Evolutionary conservation across 164 flowering plant species (phyloP), one percentile per base, ranked within the genome.

Genomic region (Santalum album): DNA sequence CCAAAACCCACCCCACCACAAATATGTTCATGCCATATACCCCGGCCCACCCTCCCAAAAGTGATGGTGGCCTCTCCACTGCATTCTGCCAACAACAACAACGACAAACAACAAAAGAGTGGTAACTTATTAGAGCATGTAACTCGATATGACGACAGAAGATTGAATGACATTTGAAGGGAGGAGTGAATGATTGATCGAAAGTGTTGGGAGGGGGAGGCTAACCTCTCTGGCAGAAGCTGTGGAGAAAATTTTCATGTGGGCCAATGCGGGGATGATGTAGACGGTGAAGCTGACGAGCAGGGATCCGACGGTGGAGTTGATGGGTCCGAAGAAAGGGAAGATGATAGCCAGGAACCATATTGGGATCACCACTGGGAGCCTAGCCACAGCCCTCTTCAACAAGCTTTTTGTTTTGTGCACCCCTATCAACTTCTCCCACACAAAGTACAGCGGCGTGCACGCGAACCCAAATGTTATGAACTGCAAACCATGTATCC

Each of bases 281-380:
- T 82, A 82, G 29, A 82, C 88, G 14, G 88, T 82, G 75, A 82
- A 82, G 76, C 88, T 82, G 63, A 82, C 88, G n/a, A 82, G 79
- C 15, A 82, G 83, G 21, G 88, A 76, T 45, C 88, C 88, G 27
- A 82, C 88, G 1, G 88, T 69, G 19, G 88, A 82, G 63, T 82
- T 82, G 57, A 82, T 82, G n/a, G 88, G 88, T 6, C 88, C 88
- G 48, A 82, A 82, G 70, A 82, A 82, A 0, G 88, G 88, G 75
- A 82, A 82, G 25, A 82, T 68, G 49, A 82, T 82, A 7, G 88
- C 88, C 4, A 82, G 38, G 56, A 82, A 82, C 88, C 88, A 82
- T 4, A 82, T 82, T 2, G 88, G 88, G 25, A 82, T 69, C 56
- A 82, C 88, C 48, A 82, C 88, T 0, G 88, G 88, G 0, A 82